A percentile compares a stretch with the other conserved stretches of the same genome.
phyloP scores from a whole-genome alignment of 108 stramenopile species.

The Mediolabrus comicus region DNA sequence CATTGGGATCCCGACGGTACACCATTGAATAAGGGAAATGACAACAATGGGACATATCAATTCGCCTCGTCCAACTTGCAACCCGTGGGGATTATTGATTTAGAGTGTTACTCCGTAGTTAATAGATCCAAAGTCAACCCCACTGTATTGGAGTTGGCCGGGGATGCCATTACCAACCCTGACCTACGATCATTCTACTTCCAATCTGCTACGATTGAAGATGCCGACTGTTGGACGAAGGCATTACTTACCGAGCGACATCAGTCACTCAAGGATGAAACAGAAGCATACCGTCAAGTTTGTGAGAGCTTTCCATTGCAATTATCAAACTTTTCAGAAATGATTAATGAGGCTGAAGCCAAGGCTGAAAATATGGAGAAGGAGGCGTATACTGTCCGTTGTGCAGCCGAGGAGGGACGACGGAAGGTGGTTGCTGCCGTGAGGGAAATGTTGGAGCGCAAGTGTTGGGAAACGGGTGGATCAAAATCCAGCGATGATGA shows the following conservation, averaged over 20 bases:
- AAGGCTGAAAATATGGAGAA: conserved; percentile 62
- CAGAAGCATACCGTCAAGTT: conserved; percentile 87
- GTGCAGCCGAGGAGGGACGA: conserved; percentile 65
- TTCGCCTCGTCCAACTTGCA: conserved; percentile 47
- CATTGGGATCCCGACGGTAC: conserved; percentile 11
- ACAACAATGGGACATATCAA: conserved; percentile 32
- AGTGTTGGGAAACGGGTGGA: conserved; percentile 36
- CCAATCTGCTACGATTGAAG: conserved; percentile 63
- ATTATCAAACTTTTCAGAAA: conserved; percentile 63
- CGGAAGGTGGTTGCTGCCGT: conserved; percentile 60
- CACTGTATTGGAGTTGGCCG: conserved; percentile 75
- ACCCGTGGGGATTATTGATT: conserved; percentile 93
- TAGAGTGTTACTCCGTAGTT: conserved; percentile 91
- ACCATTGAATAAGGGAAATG: background rate
- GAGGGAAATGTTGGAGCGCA: conserved; percentile 61
- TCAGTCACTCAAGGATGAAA: conserved; percentile 80
- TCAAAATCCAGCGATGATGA: conserved; percentile 12
- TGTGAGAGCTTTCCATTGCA: conserved; percentile 88
- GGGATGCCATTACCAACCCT: conserved; percentile 79
- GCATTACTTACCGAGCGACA: conserved; percentile 78
- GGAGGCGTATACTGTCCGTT: conserved; percentile 70
- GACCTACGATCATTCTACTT: conserved; percentile 90
- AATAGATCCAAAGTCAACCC: conserved; percentile 68
- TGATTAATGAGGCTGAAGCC: conserved; percentile 67
- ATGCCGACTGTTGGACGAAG: conserved; percentile 78